Percentiles rank a stretch among this genome's conserved stretches.
Conservation (phyloP, 306 rosid genomes). For the Crotalaria pallida region DNA sequence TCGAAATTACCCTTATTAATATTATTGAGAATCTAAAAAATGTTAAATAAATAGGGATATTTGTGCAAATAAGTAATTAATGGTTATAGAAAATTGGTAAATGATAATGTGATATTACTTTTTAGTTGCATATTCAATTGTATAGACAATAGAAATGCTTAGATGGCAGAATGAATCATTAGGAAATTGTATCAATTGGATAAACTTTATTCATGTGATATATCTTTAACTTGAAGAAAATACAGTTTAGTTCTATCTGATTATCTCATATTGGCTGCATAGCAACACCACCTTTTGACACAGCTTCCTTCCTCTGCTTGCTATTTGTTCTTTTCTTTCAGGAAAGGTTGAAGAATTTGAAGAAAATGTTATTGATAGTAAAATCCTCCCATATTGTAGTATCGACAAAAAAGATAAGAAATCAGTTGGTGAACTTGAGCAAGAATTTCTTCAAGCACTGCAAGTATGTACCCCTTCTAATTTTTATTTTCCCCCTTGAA, state of each 20-base stretch:
- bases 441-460: constrained; percentile 91
- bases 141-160: too few relatives aligned
- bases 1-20: too few relatives aligned
- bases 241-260: too few relatives aligned
- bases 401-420: constrained; percentile 76
- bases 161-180: too few relatives aligned
- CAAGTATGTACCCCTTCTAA: constrained; percentile 39
- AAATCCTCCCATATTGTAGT: constrained; percentile 76
- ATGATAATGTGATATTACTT: too few relatives aligned
- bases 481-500: not conserved
- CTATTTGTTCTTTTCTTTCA: constrained; percentile 14
- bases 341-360: constrained; percentile 60
- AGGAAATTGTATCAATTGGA: too few relatives aligned
- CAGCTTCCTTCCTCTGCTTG: not conserved
- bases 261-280: not conserved
- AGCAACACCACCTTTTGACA: not conserved
- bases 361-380: constrained; percentile 50
- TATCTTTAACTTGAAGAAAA: too few relatives aligned
- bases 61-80: too few relatives aligned
- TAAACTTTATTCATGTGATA: too few relatives aligned
- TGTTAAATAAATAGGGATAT: too few relatives aligned
- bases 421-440: constrained; percentile 92
- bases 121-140: not conserved
- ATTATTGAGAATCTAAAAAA: too few relatives aligned
- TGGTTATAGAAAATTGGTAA: too few relatives aligned